These are phyloP conservation scores for Leptosphaerulina australis DNA, from an alignment of 2,329 filamentous ascomycete species.

Conservation along the genomic window DNA sequence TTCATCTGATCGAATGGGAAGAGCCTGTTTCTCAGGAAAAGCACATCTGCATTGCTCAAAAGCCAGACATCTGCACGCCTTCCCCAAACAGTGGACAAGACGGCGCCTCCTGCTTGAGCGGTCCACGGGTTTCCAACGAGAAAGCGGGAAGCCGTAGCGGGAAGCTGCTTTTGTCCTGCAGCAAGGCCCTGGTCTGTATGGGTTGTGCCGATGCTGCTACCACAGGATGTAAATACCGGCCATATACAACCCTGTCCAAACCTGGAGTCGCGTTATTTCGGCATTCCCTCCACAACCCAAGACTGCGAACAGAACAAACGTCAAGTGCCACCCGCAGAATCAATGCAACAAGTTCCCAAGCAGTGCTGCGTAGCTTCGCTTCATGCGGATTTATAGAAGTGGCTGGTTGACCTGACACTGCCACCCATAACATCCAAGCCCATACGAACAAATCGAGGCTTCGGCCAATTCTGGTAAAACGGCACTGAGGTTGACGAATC, in stretches of 20 bases:
- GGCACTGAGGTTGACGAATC: not conserved
- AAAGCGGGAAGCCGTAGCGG: not conserved
- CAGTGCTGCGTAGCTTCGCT: conserved; percentile 2
- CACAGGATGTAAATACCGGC: conserved; percentile 2
- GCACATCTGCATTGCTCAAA: conserved; percentile 10
- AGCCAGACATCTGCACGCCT: conserved; percentile 20
- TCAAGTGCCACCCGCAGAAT: conserved; percentile 1
- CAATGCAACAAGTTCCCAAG: not conserved
- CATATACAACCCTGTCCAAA: conserved; percentile 11
- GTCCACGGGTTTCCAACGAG: not conserved
- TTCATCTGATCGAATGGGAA: conserved; percentile 8
- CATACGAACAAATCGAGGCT: conserved; percentile 1
- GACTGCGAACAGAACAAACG: conserved; percentile 2
- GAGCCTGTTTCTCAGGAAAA: conserved; percentile 10
- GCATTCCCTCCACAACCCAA: no score
- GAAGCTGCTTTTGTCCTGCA: not conserved
- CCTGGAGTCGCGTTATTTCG: not conserved
- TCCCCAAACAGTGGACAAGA: conserved; percentile 9
- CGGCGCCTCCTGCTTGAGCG: conserved; percentile 6
- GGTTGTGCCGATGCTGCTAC: conserved; percentile 3
- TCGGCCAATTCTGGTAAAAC: not conserved
- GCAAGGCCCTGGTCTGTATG: conserved; percentile 4
- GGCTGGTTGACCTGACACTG: not conserved
- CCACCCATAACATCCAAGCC: not conserved
- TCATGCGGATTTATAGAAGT: conserved; percentile 1